Evolutionary conservation across 768 basidiomycete species (phyloP), one percentile per base, ranked within the genome.

Genomic region (Naganishia antarctica): DNA sequence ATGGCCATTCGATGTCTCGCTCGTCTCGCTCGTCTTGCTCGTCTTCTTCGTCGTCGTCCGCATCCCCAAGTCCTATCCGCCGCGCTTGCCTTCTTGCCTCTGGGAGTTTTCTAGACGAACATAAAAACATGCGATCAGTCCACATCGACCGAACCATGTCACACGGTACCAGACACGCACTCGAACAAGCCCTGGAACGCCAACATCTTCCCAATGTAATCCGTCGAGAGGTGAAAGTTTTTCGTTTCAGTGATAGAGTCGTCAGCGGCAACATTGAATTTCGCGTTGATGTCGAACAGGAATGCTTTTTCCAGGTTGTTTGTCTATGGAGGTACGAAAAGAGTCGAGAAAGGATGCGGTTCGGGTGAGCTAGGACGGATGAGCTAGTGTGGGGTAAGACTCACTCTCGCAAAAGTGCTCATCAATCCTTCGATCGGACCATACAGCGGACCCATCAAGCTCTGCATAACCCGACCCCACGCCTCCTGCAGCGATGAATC

Each of bases 231-330:
- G 66, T 87, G 89, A 71, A 92, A 87, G 0, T 90, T 92, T 4
- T 86, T 86, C 63, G 86, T 83, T 73, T 97, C 92, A 28, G 94
- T 89, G 4, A 92, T 90, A 0, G 89, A 90, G 18, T 87, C 86
- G 71, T 98, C 94, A 12, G 92, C 92, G 12, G 92, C 92, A n/a
- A 97, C 82, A 72, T 93, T 92, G 28, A 96, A 80, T 51, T 90
- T 83, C 25, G 90, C 91, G 4, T 82, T 82, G 18, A 84, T 86
- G 73, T 98, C 93, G 70, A 94, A 97, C 15, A 98, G 79, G 74
- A 93, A 98, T 0, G 91, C 90, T 75, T 98, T 98, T 40, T 90
- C 86, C 31, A 92, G 88, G 71, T 89, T 89, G 1, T 89, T 92
- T 66, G 91, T 91, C 91, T 94, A n/a, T n/a, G n/a, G n/a, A n/a